These are phyloP conservation scores for Taiozyma sp. DNA, from an alignment of 1,139 yeast species.

Conservation along the genomic window DNA sequence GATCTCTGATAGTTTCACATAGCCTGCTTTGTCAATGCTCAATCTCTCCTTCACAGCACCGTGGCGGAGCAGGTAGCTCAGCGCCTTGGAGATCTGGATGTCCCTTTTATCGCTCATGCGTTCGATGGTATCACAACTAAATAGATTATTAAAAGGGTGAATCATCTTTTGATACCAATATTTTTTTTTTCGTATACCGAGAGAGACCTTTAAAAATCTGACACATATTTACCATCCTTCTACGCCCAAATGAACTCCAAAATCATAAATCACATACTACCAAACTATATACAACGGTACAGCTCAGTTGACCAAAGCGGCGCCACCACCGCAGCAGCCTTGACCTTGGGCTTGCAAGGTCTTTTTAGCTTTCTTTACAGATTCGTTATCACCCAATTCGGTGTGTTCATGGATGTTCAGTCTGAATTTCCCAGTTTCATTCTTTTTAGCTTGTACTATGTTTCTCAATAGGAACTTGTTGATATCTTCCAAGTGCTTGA, in stretches of 20 bases:
- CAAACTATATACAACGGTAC: not conserved
- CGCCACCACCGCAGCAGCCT: constrained; percentile 45
- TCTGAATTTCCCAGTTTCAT: constrained; percentile 23
- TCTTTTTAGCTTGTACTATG: constrained; percentile 66
- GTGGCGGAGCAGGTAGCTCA: constrained; percentile 78
- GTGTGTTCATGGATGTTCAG: constrained; percentile 76
- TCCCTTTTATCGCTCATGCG: constrained; percentile 35
- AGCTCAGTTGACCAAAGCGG: constrained; percentile 14
- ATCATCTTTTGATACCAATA: not conserved
- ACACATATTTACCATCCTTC: not conserved
- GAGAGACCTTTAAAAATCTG: not conserved
- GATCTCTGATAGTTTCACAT: constrained; percentile 47
- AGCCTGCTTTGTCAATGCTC: constrained; percentile 64
- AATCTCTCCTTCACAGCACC: constrained; percentile 74
- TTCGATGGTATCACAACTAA: not conserved
- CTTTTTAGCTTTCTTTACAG: constrained; percentile 37
- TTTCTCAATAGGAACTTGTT: constrained; percentile 63
- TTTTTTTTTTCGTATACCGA: too few relatives aligned
- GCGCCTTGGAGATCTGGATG: constrained; percentile 59
- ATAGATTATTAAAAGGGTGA: not conserved
- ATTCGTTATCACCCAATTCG: constrained; percentile 87
- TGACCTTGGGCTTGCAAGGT: constrained; percentile 32
- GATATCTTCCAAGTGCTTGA: constrained; percentile 63
- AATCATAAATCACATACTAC: not conserved
- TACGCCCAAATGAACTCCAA: not conserved